Evolutionary conservation across 345 rosid species (phyloP).

Genomic region (Citrus sp.): DNA sequence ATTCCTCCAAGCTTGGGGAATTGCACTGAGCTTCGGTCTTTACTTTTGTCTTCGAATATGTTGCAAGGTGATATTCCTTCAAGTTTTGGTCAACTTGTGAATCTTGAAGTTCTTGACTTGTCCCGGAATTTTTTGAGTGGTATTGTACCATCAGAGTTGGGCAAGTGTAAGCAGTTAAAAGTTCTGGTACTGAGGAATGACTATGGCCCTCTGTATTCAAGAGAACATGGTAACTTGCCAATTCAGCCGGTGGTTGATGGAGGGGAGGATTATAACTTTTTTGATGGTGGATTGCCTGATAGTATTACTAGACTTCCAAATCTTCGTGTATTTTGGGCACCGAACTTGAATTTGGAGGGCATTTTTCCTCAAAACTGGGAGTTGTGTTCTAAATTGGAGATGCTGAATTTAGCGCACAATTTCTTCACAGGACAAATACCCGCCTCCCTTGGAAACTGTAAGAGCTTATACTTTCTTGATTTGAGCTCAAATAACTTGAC

Average conservation of each 20-base stretch:
- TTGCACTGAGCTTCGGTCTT: conserved; percentile 32
- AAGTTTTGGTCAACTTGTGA: conserved; percentile 28
- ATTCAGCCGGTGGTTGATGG: conserved; percentile 21
- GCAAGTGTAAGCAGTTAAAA: conserved; percentile 34
- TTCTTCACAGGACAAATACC: conserved; percentile 37
- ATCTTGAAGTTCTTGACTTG: conserved; percentile 46
- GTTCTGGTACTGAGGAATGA: conserved; percentile 36
- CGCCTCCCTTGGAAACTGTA: conserved; percentile 23
- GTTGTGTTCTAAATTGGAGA: conserved; percentile 29
- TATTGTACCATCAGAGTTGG: conserved; percentile 35
- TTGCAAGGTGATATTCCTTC: conserved; percentile 36
- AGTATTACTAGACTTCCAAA: conserved; percentile 33
- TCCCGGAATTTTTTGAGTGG: conserved; percentile 46
- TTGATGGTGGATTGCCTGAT: conserved; percentile 35
- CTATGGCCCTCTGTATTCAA: conserved; percentile 32
- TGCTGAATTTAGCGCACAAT: conserved; percentile 43
- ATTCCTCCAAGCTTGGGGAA: conserved; percentile 41
- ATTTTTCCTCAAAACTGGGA: conserved; percentile 32
- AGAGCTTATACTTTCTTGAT: conserved; percentile 40
- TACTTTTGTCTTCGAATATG: conserved; percentile 41
- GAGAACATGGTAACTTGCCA: conserved; percentile 8
- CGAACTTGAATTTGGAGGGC: conserved; percentile 34
- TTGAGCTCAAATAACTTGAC: conserved; percentile 47
- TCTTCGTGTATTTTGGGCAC: conserved; percentile 43
- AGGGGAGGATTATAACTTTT: conserved; percentile 42